phyloP scores from a whole-genome alignment of 1,284 basidiomycete genomes.

The Schizophyllum commune region DNA sequence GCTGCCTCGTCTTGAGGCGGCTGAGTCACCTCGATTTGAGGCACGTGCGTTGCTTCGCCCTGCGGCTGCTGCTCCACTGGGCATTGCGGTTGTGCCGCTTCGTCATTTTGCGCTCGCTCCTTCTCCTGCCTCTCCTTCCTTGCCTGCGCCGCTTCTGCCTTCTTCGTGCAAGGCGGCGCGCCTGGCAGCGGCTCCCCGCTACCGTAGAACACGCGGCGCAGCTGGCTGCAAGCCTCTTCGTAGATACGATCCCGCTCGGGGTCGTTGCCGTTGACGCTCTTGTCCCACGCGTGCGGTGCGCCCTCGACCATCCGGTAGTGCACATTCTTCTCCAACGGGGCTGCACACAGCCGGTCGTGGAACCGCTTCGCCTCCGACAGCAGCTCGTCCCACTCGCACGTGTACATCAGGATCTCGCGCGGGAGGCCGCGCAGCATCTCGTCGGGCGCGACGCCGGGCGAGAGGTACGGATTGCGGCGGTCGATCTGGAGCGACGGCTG shows the following conservation, averaged over 20 bases:
- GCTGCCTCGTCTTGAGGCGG: too few species aligned
- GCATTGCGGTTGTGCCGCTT: too few species aligned
- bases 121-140: too few species aligned
- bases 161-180: not conserved
- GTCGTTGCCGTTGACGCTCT: conserved; percentile 9
- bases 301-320: conserved; percentile 9
- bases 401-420: conserved; percentile 10
- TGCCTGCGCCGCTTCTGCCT: too few species aligned
- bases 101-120: too few species aligned
- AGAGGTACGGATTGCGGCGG: conserved; percentile 9
- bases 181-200: not conserved
- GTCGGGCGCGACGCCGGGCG: conserved; percentile 11
- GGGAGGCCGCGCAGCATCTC: conserved; percentile 9
- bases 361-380: conserved; percentile 9
- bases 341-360: conserved; percentile 5
- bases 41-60: too few species aligned
- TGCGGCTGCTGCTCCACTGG: too few species aligned
- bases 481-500: conserved; percentile 6
- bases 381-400: conserved; percentile 12
- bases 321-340: conserved; percentile 9
- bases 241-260: conserved; percentile 10
- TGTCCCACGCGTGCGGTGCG: conserved; percentile 9
- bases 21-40: too few species aligned
- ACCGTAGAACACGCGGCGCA: conserved; percentile 10
- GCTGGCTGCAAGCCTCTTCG: conserved; percentile 9